Evolutionary conservation across 306 rosid species (phyloP), one percentile per base, ranked within the genome.

Genomic region (Quillaja saponaria): DNA sequence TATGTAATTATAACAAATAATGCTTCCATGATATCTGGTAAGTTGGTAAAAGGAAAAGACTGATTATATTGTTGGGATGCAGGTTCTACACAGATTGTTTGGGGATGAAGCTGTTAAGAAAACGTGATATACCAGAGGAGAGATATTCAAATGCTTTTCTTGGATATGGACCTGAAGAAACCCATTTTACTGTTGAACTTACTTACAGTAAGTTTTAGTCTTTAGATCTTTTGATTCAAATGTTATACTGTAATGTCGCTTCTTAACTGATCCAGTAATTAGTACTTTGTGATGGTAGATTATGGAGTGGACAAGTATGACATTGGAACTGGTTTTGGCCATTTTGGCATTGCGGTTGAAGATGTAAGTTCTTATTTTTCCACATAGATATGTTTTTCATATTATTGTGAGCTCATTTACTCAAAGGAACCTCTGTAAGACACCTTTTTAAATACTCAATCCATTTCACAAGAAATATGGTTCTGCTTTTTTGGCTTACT

Each of bases 161-260:
- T 69, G 96, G 96, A 69, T 90, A 82, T 55, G 96, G 97, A 33
- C 97, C 80, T 15, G 96, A 90, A 82, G 89, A 90, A 78, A 80
- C 87, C 20, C 96, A 87, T 75, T 90, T 90, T 62, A 84, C 76
- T 58, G 63, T 87, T 42, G 97, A 90, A 72, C 90, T 90, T 66
- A 81, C 97, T 52, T 90, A 90, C 78, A 87, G 97, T 90, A 81
- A 75, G 87, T 72, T 75, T 46, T 39, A 45, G 28, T 58, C 25
- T 8, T 67, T n/a, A n/a, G 28, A 61, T 49, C 45, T 63, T 71
- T 61, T 12, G 20, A n/a, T n/a, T n/a, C 71, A n/a, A 52, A 65
- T 69, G 39, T 57, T 39, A 63, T 51, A 68, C 13, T n/a, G n/a
- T n/a, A n/a, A 55, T 42, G 31, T 49, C 35, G 31, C 10, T 68